Percentiles rank a stretch among this genome's conserved stretches.
phyloP scores from a whole-genome alignment of 1,284 basidiomycete species.

The Paramarasmius palmivorus region DNA sequence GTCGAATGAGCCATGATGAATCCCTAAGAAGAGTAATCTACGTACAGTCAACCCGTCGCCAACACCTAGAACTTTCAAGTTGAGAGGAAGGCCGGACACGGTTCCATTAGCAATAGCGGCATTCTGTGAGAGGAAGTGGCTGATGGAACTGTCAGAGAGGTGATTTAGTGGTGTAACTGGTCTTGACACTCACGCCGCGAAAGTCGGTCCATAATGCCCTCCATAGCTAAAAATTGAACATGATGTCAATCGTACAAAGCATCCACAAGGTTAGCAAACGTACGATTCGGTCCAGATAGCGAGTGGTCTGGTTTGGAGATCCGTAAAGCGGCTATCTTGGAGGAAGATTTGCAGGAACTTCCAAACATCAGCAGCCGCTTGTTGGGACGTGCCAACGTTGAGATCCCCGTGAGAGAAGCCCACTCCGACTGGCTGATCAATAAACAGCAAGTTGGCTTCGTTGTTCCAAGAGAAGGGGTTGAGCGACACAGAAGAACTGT shows the following conservation, averaged over 20 bases:
- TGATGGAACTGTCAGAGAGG: slow-evolving; percentile 17
- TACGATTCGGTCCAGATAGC: slow-evolving; percentile 67
- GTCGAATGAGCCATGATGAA: not conserved
- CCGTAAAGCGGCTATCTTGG: slow-evolving; percentile 54
- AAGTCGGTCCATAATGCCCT: slow-evolving; percentile 66
- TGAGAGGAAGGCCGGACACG: slow-evolving; percentile 49
- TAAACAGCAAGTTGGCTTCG: slow-evolving; percentile 56
- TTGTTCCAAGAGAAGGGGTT: slow-evolving; percentile 71
- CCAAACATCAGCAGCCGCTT: slow-evolving; percentile 62
- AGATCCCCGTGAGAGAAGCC: slow-evolving; percentile 60
- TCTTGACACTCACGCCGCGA: slow-evolving; percentile 46
- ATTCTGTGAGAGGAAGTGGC: slow-evolving; percentile 63
- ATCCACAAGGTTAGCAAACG: slow-evolving; percentile 12
- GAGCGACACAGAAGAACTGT: slow-evolving; percentile 47
- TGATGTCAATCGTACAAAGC: not conserved
- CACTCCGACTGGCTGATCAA: slow-evolving; percentile 65
- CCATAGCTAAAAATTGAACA: slow-evolving; percentile 52
- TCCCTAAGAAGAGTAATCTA: not conserved
- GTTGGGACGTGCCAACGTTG: slow-evolving; percentile 49
- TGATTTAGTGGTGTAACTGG: not conserved
- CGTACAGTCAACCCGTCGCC: slow-evolving; percentile 64
- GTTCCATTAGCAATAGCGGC: slow-evolving; percentile 51
- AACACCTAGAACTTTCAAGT: slow-evolving; percentile 62
- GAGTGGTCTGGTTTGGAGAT: slow-evolving; percentile 49
- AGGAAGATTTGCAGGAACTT: slow-evolving; percentile 70